Conservation (phyloP, 139 green algal genomes). For the Chlorella sp. region DNA sequence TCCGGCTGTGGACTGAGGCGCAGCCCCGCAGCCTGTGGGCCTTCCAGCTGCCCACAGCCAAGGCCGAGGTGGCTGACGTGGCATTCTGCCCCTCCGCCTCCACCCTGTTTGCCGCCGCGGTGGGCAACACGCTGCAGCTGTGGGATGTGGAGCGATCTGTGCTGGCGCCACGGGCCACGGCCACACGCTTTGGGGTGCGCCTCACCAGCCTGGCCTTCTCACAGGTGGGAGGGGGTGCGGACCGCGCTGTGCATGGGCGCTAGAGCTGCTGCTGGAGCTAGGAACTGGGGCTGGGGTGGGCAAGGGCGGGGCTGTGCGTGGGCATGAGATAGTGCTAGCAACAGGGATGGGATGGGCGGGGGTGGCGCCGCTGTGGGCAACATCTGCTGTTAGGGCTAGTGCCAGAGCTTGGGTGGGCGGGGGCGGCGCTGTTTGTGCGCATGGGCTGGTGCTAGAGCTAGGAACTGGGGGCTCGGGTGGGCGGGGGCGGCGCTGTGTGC, state of each 20-base stretch:
- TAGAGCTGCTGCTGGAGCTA: neutral
- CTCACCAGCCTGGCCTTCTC: constrained; percentile 71
- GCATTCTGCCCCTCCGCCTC: constrained; percentile 83
- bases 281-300: too few relatives aligned
- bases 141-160: constrained; percentile 83
- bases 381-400: too few relatives aligned
- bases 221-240: neutral
- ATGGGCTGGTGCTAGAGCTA: too few relatives aligned
- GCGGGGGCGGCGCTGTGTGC: neutral
- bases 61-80: constrained; percentile 74
- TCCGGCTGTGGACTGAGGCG: constrained; percentile 80
- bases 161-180: constrained; percentile 60
- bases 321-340: too few relatives aligned
- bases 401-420: too few relatives aligned
- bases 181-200: constrained; percentile 36
- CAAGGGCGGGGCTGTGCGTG: too few relatives aligned
- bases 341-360: too few relatives aligned
- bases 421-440: too few relatives aligned
- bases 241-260: neutral
- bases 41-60: constrained; percentile 65
- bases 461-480: too few relatives aligned
- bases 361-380: too few relatives aligned
- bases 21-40: constrained; percentile 59
- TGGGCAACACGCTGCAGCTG: constrained; percentile 76
- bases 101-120: constrained; percentile 84